Evolutionary conservation across 75 land plant species (phyloP).

Genomic region (Larix kaempferi): DNA sequence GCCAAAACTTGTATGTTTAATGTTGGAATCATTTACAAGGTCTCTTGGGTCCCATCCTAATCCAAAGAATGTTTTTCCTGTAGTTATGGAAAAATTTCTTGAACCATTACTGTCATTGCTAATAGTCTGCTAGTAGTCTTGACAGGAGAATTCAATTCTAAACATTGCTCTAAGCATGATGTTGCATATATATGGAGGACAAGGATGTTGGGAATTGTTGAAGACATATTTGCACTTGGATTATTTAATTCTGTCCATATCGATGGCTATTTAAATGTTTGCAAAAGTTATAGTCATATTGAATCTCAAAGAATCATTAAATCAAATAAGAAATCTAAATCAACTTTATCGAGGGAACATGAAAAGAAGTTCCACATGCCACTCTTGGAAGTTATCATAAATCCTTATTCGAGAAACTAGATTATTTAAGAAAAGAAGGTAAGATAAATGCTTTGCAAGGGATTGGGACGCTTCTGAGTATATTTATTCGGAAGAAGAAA

Average conservation of each 20-base stretch:
- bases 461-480: slow-evolving; percentile 40
- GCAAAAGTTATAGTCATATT: slow-evolving; percentile 13
- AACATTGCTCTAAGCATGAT: neutral
- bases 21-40: slow-evolving; percentile 54
- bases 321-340: no score
- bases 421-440: slow-evolving; percentile 27
- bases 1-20: slow-evolving; percentile 17
- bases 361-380: slow-evolving; percentile 7
- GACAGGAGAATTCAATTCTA: neutral
- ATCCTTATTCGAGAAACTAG: slow-evolving; percentile 56
- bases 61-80: slow-evolving; percentile 9
- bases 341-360: no score
- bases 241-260: slow-evolving; percentile 67
- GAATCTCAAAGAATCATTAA: no score
- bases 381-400: slow-evolving; percentile 60
- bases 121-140: no score
- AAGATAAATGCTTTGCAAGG: slow-evolving; percentile 27
- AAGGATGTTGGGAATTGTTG: slow-evolving; percentile 24
- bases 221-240: slow-evolving; percentile 57
- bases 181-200: slow-evolving; percentile 4
- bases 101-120: no score
- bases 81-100: no score
- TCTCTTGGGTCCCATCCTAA: slow-evolving; percentile 48
- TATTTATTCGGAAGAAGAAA: slow-evolving; percentile 31
- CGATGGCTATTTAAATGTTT: slow-evolving; percentile 52